Percentiles rank a stretch among this genome's conserved stretches.
phyloP scores from a whole-genome alignment of 345 rosid species.

The Jatropha curcas region DNA sequence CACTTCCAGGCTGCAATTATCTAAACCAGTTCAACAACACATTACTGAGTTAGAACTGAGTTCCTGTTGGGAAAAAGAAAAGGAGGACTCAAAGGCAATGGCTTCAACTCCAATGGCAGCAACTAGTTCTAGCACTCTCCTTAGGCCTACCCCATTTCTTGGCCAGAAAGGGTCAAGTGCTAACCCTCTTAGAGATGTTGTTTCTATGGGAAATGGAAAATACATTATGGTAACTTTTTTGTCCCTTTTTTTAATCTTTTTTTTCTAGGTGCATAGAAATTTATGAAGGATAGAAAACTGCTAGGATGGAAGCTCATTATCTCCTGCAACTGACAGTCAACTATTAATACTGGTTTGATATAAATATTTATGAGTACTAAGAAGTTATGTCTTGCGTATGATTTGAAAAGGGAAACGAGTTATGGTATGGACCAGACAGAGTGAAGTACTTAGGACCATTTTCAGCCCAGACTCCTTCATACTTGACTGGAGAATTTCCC shows the following conservation, averaged over 20 bases:
- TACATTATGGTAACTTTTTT: slow-evolving; percentile 63
- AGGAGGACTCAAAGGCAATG: slow-evolving; percentile 25
- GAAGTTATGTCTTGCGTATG: background rate
- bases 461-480: slow-evolving; percentile 92
- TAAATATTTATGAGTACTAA: background rate
- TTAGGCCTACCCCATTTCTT: slow-evolving; percentile 66
- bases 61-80: background rate
- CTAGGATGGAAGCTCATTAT: too few species aligned
- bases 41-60: background rate
- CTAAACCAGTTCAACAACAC: background rate
- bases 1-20: slow-evolving; percentile 10
- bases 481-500: slow-evolving; percentile 89
- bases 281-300: too few species aligned
- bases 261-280: too few species aligned
- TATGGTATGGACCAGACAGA: slow-evolving; percentile 98
- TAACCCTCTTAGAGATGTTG: slow-evolving; percentile 70
- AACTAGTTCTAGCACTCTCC: slow-evolving; percentile 62
- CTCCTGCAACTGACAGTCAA: too few species aligned
- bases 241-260: background rate
- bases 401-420: slow-evolving; percentile 55
- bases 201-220: slow-evolving; percentile 59
- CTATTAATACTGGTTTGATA: too few species aligned
- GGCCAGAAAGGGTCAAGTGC: slow-evolving; percentile 59
- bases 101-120: slow-evolving; percentile 55
- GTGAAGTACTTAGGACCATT: slow-evolving; percentile 96